Base-by-base conservation (phyloP, 371 early-diverging fungal species). In the Mortierella sp. region DNA sequence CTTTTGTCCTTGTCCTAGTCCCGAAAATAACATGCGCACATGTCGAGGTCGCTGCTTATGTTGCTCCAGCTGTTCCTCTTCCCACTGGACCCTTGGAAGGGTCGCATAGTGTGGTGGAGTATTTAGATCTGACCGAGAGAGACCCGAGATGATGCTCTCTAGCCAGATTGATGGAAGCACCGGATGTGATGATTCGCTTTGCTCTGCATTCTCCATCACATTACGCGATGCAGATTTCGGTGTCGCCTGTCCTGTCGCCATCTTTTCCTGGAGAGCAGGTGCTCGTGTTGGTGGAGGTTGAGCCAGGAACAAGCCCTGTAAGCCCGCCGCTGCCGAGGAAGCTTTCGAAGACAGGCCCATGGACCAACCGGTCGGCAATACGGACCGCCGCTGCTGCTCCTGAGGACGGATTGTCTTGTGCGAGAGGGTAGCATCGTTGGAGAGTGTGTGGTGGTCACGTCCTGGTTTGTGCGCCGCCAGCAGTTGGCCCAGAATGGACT, bases 361-460 rank as follows among this genome's bases (percentile, higher is more conserved):
- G 1, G 56, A 58, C 75, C 75, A 73, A n/a, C 42, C 32, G 17
- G 44, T 15, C 11, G 75, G 75, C 27, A 73, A 34, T 24, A 62
- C 54, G 28, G 75, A 73, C 15, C 75, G 68, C 23, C 75, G 68
- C 15, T 68, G 75, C 15, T 67, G 66, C 23, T 72, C 73, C 50
- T 72, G 66, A 14, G 73, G 73, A n/a, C 75, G 68, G 30, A 68
- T 63, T 2, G 75, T 73, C 57, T 73, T 60, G 11, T 34, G 51
- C n/a, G 75, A 73, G 14, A 73, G 48, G 3, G 68, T 15, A 9
- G 47, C 56, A 51, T 64, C 75, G 43, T 52, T 48, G 24, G 68
- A 50, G 9, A 56, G 30, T n/a, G 31, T 60, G 32, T 52, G 48
- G 9, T 73, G 68, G 17, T 68, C 56, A 17, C 72, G 59, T 41